Base-by-base conservation (phyloP, 495 filamentous ascomycete species). In the Copromyces sp. region DNA sequence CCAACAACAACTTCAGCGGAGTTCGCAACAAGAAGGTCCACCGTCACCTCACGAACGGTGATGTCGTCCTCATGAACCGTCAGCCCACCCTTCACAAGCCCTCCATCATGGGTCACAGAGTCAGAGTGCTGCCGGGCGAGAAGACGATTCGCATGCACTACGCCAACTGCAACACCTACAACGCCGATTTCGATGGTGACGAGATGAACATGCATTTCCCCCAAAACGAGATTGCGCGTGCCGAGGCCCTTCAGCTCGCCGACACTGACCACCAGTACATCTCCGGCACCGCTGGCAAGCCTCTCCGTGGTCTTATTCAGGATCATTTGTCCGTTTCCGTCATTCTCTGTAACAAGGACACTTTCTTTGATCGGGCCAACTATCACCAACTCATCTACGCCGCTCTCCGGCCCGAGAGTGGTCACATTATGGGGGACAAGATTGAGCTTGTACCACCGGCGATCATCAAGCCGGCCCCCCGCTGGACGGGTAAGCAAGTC, bases 191-290 rank as follows among this genome's bases (percentile, higher is more conserved):
- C 81, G 96, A 99, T 80, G 96, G 96, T 80, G 96, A 99, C 77
- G 96, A 99, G 82, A 99, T 99, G 96, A 99, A 99, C 80, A 97
- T 99, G 95, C 96, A 99, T 80, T 97, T 99, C 79, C 96, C 96
- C 11, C 96, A 99, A 75, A 98, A 96, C 76, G 96, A 98, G 79
- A 84, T 98, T 78, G 96, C 95, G 35, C 87, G 95, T 72, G 90
- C 94, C 3, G 96, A 99, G 82, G 95, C 95, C 3, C 85, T 94
- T 70, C 90, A 91, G 79, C 90, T 99, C 76, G 95, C 96, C 11
- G 94, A 97, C 80, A 97, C 96, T 17, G 95, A 99, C 79, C 93
- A 97, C 78, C 96, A 99, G 76, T 99, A 99, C 80, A 90, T 98
- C 68, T 94, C 94, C 71, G 92, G 90, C 12, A 99, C 96, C 3